Evolutionary conservation across 1,284 basidiomycete species (phyloP), one percentile per base, ranked within the genome.

Genomic region (Volvariella volvacea): DNA sequence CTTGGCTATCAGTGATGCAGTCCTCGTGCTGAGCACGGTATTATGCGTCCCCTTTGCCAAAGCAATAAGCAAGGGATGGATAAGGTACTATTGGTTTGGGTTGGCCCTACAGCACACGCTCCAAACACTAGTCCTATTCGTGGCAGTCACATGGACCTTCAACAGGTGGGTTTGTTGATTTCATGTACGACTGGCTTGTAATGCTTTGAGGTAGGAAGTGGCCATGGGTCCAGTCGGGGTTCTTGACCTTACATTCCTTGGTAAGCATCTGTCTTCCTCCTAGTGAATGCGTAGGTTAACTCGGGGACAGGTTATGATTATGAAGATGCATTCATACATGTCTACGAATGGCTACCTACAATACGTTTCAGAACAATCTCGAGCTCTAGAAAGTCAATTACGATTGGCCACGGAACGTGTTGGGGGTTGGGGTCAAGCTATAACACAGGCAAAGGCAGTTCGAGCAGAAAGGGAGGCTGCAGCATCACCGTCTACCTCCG

Each of bases 221-320:
- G 94, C 92, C 92, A 31, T 97, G 95, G 94, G 94, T 98, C 1
- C 95, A 99, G 63, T 92, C 92, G 0, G 94, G 94, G 6, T 98
- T 93, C 66, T 73, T 98, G 43, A 94, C 92, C 0, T 67, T 98
- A n/a, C 95, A 94, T 62, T 81, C 86, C 10, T 67, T 96, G 6
- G 83, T 83, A 51, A 46, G 75, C 59, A 8, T 15, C 10, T 20
- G 25, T 12, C 25, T 37, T 45, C 46, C 39, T 14, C 37, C 25
- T 31, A 16, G 28, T 12, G 10, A 16, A 39, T 46, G 22, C 21
- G n/a, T n/a, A n/a, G n/a, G n/a, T n/a, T n/a, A n/a, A n/a, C n/a
- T n/a, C n/a, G n/a, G n/a, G n/a, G n/a, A 47, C 21, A 81, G 78
- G 77, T 86, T 46, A 87, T 95, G 83, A 79, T 95, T 54, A 96